phyloP scores from a whole-genome alignment of 176 grass and related monocot species.

The Zea luxurians region DNA sequence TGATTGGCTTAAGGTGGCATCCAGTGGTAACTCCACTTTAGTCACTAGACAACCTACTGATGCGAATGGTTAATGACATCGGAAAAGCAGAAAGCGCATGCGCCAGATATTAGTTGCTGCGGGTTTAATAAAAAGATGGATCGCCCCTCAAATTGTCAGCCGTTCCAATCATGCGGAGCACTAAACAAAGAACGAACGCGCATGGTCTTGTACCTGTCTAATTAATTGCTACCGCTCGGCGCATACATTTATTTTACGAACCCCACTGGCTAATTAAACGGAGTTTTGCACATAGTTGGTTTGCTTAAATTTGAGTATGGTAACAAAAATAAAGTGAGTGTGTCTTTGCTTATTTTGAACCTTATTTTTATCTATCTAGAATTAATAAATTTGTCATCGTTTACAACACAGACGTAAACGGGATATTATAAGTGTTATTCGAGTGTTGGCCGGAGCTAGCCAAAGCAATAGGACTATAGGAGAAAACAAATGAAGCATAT shows the following conservation, averaged over 20 bases:
- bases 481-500: too few relatives aligned
- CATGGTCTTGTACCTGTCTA: conserved; percentile 51
- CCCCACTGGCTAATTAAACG: conserved; percentile 38
- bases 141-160: conserved; percentile 1
- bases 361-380: too few relatives aligned
- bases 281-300: too few relatives aligned
- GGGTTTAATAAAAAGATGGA: conserved; percentile 1
- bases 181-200: conserved; percentile 44
- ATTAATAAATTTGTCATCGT: too few relatives aligned
- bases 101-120: conserved; percentile 32
- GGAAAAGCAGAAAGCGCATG: conserved; percentile 35
- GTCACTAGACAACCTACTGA: conserved; percentile 37
- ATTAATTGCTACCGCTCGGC: conserved; percentile 39
- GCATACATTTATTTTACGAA: conserved; percentile 15
- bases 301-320: too few relatives aligned
- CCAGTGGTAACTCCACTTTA: conserved; percentile 50
- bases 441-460: too few relatives aligned
- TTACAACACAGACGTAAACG: too few relatives aligned
- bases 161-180: conserved; percentile 55
- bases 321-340: too few relatives aligned
- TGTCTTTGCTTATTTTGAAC: too few relatives aligned
- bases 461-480: too few relatives aligned
- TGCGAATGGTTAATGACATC: conserved; percentile 41
- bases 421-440: too few relatives aligned
- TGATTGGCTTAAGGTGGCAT: conserved; percentile 34